Percentiles rank a stretch among this genome's conserved stretches.
phyloP scores from a whole-genome alignment of 2,329 filamentous ascomycete genomes.

The Colletotrichum lindemuthianum region DNA sequence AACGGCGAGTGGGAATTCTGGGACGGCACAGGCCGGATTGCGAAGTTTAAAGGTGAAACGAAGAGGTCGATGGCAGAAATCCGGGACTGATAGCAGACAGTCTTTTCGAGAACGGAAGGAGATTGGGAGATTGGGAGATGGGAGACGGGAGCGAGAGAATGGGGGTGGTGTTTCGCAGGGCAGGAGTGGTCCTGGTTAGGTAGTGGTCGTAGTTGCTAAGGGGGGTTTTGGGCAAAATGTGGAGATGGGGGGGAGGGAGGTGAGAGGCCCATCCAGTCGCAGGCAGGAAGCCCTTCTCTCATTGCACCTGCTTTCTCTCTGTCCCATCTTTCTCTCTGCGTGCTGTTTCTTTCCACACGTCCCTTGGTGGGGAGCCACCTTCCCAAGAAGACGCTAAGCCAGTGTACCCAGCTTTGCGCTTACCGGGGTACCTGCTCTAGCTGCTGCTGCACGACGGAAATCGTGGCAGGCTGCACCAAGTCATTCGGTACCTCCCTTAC shows the following conservation, averaged over 20 bases:
- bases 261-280: conserved; percentile 23
- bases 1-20: conserved; percentile 32
- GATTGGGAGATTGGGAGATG: too few relatives aligned
- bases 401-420: not conserved
- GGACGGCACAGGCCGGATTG: conserved; percentile 36
- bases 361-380: too few relatives aligned
- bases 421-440: conserved; percentile 6
- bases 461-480: conserved; percentile 4
- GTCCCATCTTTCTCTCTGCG: too few relatives aligned
- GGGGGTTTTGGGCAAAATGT: conserved; percentile 36
- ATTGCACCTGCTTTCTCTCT: not conserved
- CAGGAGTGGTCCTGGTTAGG: conserved; percentile 34
- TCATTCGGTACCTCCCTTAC: conserved; percentile 5
- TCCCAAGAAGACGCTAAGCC: too few relatives aligned
- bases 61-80: conserved; percentile 36
- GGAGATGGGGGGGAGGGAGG: conserved; percentile 34
- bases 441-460: conserved; percentile 13
- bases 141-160: conserved; percentile 31
- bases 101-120: conserved; percentile 29
- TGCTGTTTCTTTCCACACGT: too few relatives aligned
- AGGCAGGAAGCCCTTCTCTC: not conserved
- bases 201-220: conserved; percentile 34
- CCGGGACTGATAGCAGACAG: conserved; percentile 36
- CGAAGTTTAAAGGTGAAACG: conserved; percentile 37
- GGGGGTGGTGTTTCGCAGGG: conserved; percentile 36